Evolutionary conservation across 2,329 filamentous ascomycete genomes (phyloP).

Genomic region (Diaporthe caulivora): DNA sequence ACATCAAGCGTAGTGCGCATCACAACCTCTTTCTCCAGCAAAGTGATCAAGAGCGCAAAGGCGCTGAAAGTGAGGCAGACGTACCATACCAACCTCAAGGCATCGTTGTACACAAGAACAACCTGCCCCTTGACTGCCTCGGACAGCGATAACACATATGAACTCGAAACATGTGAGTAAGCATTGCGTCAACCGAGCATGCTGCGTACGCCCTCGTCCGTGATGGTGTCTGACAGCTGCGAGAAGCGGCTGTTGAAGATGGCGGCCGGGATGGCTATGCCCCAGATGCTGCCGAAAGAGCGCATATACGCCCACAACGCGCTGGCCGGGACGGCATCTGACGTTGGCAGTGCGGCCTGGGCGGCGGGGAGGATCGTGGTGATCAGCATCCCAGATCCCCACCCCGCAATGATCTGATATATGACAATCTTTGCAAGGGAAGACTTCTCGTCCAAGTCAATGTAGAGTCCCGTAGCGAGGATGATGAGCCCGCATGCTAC

Average conservation of each 20-base stretch:
- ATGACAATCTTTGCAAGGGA: conserved; percentile 53
- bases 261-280: conserved; percentile 57
- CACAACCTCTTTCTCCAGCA: conserved; percentile 29
- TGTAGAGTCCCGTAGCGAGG: conserved; percentile 56
- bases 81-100: conserved; percentile 28
- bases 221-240: conserved; percentile 38
- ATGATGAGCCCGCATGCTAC: conserved; percentile 53
- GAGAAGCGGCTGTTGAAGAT: conserved; percentile 52
- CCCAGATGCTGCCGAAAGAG: conserved; percentile 58
- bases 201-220: conserved; percentile 39
- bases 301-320: conserved; percentile 58
- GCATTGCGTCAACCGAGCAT: conserved; percentile 45
- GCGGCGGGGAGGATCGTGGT: conserved; percentile 58
- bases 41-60: conserved; percentile 9
- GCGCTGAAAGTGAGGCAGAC: conserved; percentile 33
- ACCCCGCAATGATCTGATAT: conserved; percentile 54
- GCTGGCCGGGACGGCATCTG: conserved; percentile 52
- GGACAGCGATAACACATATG: conserved; percentile 44
- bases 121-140: conserved; percentile 42
- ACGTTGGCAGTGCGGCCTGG: conserved; percentile 52
- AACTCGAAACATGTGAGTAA: conserved; percentile 46
- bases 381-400: conserved; percentile 58
- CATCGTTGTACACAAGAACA: conserved; percentile 40
- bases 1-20: conserved; percentile 32
- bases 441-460: conserved; percentile 51